Evolutionary conservation across 2,329 filamentous ascomycete species (phyloP), one percentile per base, ranked within the genome.

Genomic region (Verticillium isaacii): DNA sequence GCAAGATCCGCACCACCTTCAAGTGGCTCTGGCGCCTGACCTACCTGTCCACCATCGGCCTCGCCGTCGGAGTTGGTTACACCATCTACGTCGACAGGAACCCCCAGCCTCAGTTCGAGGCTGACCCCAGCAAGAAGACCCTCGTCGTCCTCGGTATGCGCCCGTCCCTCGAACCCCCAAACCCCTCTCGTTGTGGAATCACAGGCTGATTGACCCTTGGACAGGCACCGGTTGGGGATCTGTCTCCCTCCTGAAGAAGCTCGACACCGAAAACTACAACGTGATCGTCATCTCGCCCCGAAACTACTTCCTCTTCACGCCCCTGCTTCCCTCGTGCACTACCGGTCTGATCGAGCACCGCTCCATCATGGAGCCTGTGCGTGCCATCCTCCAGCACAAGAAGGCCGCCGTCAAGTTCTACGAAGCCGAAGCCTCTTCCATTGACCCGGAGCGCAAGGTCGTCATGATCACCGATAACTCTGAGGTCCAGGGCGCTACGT

Each of bases 291-390:
- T 99, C 76, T 98, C 95, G 58, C 95, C 95, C 60, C 92, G 95
- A 75, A 99, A 99, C 82, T 99, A 97, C 86, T 99, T 99, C 88
- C 89, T 99, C 69, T 99, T 99, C 85, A 99, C 95, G 34, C 95
- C 95, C 64, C 88, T 99, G 63, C 87, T 99, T 65, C 95, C 95
- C 67, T 98, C 94, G 74, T 99, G 95, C 80, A 98, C 95, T 59
- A 97, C 94, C 68, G 95, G 95, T 71, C 90, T 92, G 70, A 95
- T 99, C 77, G 95, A 99, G 84, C 95, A 98, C 82, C 92, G 95
- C 75, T 98, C 93, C 73, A 99, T 99, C 79, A 99, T 99, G 95
- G 95, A 99, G 82, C 95, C 95, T 62, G 90, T 99, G 71, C 92
- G 95, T 74, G 92, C 95, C 75, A 97, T 99, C 76, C 85, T 97